Evolutionary conservation across 2,329 filamentous ascomycete species (phyloP), one percentile per base, ranked within the genome.

Genomic region (Epichloe amarillans): DNA sequence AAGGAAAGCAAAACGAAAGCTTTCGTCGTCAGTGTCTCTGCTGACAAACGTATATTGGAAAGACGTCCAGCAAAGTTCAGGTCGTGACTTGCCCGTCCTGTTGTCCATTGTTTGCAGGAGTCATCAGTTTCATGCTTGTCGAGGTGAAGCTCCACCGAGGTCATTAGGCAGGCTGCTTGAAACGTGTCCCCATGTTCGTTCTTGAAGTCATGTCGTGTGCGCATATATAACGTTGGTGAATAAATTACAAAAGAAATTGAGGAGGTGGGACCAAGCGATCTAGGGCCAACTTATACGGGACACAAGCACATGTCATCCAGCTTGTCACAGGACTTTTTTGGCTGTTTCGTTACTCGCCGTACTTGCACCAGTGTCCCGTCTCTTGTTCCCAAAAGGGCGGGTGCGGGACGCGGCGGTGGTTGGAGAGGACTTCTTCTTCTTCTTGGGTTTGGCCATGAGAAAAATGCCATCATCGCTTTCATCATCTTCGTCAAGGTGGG

Each of bases 311-410:
- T 30, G 6, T 10, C 26, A 30, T 30, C 26, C 26, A 10, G 26
- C 26, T 30, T 4, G 10, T 30, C 10, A 30, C 10, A 30, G 10
- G 26, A 11, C 61, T 80, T 80, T 80, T 66, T 81, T 83, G 39
- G 80, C 80, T 42, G 80, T 83, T 57, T 82, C 80, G 1, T 77
- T 80, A 60, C 79, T 82, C 35, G 74, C 76, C 30, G 78, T 75
- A 56, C 77, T 81, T 1, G 75, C 76, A 56, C 80, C 79, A 50
- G 79, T 83, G 56, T 79, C 76, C 35, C 80, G 72, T 51, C 79
- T 70, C 53, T 67, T 68, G 2, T 71, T 65, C 44, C 66, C 66
- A 48, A 67, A 67, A 33, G 63, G 65, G 14, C 64, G 47, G 53
- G 59, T 49, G 5, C 51, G 37, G 6, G 47, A 51, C 48, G 33